These are phyloP conservation scores for Coleophoma crateriformis DNA, from an alignment of 2,329 filamentous ascomycete species.

Conservation along the genomic window DNA sequence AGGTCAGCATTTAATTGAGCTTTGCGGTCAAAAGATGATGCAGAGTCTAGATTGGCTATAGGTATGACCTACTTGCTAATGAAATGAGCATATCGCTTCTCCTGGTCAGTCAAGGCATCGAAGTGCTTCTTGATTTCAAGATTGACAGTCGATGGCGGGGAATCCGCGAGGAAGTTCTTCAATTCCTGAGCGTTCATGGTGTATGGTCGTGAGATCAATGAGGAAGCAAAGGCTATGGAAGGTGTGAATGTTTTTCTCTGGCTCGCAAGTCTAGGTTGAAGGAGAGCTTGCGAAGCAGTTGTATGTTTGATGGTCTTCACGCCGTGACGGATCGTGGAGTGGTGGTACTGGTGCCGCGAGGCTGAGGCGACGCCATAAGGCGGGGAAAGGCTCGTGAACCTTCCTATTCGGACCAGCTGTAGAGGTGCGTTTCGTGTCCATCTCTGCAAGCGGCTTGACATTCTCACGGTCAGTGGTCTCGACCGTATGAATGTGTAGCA, in stretches of 20 bases:
- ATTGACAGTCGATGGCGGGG: constrained; percentile 80
- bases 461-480: background rate
- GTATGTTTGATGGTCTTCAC: background rate
- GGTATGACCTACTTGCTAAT: constrained; percentile 60
- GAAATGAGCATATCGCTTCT: constrained; percentile 89
- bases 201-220: background rate
- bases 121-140: constrained; percentile 93
- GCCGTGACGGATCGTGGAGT: background rate
- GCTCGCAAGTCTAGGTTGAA: background rate
- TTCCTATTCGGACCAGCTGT: background rate
- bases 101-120: constrained; percentile 64
- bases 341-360: background rate
- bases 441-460: background rate
- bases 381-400: background rate
- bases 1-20: too few relatives aligned
- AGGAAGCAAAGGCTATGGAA: background rate
- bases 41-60: too few relatives aligned
- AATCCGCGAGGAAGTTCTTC: constrained; percentile 82
- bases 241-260: background rate
- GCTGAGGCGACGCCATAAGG: background rate
- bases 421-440: background rate
- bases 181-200: constrained; percentile 55
- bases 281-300: background rate
- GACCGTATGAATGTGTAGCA: background rate
- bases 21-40: too few relatives aligned